A percentile compares a stretch with the other conserved stretches of the same genome.
Conservation (phyloP, 208 protist genomes). For the Crithidia acanthocephali region DNA sequence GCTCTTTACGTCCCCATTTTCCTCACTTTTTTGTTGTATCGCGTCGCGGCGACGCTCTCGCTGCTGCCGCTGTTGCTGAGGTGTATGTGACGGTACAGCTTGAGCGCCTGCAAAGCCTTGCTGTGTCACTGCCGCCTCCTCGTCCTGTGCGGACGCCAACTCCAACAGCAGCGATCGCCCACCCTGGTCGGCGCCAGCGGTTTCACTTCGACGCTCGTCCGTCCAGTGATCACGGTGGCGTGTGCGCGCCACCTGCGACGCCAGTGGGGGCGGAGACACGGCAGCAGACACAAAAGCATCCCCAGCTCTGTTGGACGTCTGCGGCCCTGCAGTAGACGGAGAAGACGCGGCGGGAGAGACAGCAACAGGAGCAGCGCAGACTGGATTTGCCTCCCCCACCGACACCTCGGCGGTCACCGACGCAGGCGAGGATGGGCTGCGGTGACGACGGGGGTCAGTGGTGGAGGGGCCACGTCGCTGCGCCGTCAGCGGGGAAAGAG, state of each 20-base stretch:
- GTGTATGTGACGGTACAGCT: no score
- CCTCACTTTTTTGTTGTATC: background rate
- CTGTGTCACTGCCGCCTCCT: background rate
- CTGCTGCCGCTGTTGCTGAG: background rate
- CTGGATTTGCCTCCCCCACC: no score
- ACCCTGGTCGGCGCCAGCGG: no score
- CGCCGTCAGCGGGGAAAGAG: constrained; percentile 25
- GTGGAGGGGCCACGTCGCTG: no score
- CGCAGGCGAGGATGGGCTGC: no score
- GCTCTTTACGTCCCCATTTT: background rate
- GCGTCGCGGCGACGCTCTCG: background rate
- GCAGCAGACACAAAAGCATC: background rate
- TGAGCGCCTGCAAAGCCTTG: background rate
- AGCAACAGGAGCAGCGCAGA: no score
- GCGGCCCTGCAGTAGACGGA: background rate
- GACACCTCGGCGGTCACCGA: no score
- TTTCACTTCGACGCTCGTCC: background rate
- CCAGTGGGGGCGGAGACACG: constrained; percentile 1
- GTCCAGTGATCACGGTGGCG: background rate
- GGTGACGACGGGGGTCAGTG: no score
- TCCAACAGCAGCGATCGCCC: constrained; percentile 25
- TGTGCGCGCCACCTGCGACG: background rate
- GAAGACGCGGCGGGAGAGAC: background rate
- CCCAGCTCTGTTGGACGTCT: background rate
- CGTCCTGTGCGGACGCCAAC: constrained; percentile 10